Base-by-base conservation (phyloP, 768 basidiomycete genomes). In the Auriscalpium orientale region DNA sequence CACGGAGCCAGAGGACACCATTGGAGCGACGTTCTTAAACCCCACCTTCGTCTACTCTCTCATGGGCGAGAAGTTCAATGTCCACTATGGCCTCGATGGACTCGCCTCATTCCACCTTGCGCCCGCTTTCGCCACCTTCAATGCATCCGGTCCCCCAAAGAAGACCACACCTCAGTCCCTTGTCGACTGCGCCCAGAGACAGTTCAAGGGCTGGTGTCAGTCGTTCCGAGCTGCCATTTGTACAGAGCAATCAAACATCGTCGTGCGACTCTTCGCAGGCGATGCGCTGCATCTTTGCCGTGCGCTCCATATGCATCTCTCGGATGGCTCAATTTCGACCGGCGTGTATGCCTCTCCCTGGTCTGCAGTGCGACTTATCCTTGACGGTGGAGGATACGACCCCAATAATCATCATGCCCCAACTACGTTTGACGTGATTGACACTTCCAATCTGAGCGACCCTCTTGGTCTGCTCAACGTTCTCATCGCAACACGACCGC, bases 361-460 rank as follows among this genome's bases (percentile, higher is more conserved):
- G 76, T 72, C 70, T 9, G 63, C 65, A 1, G 53, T 65, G 0
- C 61, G 65, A 36, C 68, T 78, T 36, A 45, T 56, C 18, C 65
- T 80, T 9, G 62, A 69, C 46, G 50, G 58, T 1, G 65, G 59
- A 8, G 71, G 74, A 51, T 76, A 77, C 57, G 52, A 53, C 40
- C 4, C 8, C 40, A 43, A 43, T 6, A 38, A 35, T 8, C 21
- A 51, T 15, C 22, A 51, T 4, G 69, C 70, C 4, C 77, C 78
- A 2, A 36, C 65, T 7, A 49, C 54, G 2, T 81, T 80, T 60
- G 68, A 75, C 54, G 68, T 77, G 51, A 75, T 81, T 35, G 78
- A 81, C 36, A 75, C 79, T 0, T 79, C 79, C 22, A 79, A 80
- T 54, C 65, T 81, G 22, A 58, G 66, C 3, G 79, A 81, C 59